Evolutionary conservation across 116 monocot species (phyloP).

Genomic region (Phalaenopsis hybrid): DNA sequence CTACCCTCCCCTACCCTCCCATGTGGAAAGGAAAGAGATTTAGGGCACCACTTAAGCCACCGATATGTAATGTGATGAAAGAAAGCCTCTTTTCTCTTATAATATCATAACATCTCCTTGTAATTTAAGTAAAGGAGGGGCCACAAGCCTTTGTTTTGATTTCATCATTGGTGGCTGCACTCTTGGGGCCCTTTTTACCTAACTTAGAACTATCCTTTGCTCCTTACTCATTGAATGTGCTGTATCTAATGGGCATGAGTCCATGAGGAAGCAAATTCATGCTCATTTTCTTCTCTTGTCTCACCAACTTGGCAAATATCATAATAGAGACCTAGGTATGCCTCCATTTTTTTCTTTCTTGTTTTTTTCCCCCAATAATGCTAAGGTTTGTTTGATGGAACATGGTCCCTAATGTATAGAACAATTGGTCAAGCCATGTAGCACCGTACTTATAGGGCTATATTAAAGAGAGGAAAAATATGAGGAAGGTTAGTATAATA

Average conservation of each 20-base stretch:
- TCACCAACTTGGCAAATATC: not conserved
- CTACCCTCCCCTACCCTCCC: not conserved
- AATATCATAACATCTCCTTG: not conserved
- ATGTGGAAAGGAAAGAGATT: slow-evolving; percentile 3
- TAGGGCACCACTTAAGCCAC: not conserved
- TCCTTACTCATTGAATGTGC: not conserved
- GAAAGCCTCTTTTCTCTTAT: not conserved
- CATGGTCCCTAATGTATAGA: too few relatives aligned
- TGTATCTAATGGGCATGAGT: not conserved
- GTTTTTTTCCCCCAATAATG: too few relatives aligned
- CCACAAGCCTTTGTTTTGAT: not conserved
- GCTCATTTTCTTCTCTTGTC: not conserved
- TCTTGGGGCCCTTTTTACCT: too few relatives aligned
- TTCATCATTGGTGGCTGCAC: too few relatives aligned
- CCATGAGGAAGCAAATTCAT: not conserved
- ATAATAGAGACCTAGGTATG: too few relatives aligned
- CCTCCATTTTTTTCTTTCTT: too few relatives aligned
- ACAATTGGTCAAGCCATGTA: too few relatives aligned
- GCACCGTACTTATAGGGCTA: too few relatives aligned
- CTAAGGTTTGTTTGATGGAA: too few relatives aligned
- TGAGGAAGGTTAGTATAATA: too few relatives aligned
- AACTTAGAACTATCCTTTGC: too few relatives aligned
- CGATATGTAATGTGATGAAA: not conserved
- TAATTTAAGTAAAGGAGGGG: not conserved
- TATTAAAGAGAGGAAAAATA: too few relatives aligned